Conservation (phyloP, 305 asterid genomes). For the Fraxinus paxiana region DNA sequence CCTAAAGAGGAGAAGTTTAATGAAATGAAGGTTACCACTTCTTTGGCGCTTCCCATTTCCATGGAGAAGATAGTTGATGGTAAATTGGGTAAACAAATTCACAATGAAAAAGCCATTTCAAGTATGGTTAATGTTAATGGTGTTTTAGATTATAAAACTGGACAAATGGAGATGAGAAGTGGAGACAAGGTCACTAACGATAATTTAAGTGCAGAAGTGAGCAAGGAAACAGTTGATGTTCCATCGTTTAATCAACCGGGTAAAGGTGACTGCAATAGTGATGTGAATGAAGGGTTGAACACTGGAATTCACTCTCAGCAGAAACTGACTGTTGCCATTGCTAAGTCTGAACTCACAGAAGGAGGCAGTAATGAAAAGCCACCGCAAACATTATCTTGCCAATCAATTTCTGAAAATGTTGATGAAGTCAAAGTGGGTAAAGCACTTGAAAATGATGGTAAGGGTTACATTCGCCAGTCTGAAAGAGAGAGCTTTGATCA, state of each 20-base stretch:
- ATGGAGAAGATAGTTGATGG: constrained; percentile 33
- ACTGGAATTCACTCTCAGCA: constrained; percentile 15
- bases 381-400: constrained; percentile 19
- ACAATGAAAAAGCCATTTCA: constrained; percentile 27
- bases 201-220: constrained; percentile 22
- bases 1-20: constrained; percentile 27
- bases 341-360: constrained; percentile 34
- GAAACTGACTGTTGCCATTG: constrained; percentile 23
- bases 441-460: constrained; percentile 26
- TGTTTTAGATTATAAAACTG: constrained; percentile 21
- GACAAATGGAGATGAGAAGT: constrained; percentile 21
- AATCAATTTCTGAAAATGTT: constrained; percentile 24
- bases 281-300: constrained; percentile 26
- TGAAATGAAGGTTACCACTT: constrained; percentile 20
- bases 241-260: constrained; percentile 10
- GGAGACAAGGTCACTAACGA: constrained; percentile 27
- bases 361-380: constrained; percentile 26
- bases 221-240: constrained; percentile 28
- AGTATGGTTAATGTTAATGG: constrained; percentile 22
- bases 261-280: constrained; percentile 27
- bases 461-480: constrained; percentile 20
- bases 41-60: constrained; percentile 19
- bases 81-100: constrained; percentile 28
- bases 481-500: constrained; percentile 25
- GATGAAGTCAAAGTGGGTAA: constrained; percentile 25